phyloP scores from a whole-genome alignment of 2,329 filamentous ascomycete species.

The Talaromyces sp. region DNA sequence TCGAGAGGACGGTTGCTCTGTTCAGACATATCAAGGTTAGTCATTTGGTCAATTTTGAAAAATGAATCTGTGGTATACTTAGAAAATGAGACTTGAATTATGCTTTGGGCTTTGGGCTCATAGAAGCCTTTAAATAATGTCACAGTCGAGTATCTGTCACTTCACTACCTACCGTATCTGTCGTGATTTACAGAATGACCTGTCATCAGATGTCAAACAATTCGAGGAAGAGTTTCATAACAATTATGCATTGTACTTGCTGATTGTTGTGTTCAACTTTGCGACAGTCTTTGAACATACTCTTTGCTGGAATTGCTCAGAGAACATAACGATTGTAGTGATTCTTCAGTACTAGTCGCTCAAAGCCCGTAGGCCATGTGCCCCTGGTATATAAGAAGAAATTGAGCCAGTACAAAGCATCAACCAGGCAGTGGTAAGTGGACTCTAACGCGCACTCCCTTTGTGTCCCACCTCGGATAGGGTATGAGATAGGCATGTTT shows the following conservation, averaged over 20 bases:
- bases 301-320: background rate
- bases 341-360: background rate
- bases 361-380: background rate
- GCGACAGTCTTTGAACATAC: background rate
- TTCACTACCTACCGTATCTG: too few relatives aligned
- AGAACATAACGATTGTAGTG: background rate
- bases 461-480: constrained; percentile 10
- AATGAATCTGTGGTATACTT: background rate
- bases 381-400: background rate
- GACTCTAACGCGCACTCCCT: constrained; percentile 6
- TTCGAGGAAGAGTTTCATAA: background rate
- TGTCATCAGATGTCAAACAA: background rate
- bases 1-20: background rate
- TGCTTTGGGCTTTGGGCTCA: background rate
- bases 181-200: background rate
- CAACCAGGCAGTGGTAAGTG: background rate
- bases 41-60: too few relatives aligned
- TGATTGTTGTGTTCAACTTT: background rate
- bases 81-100: background rate
- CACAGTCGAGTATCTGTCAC: background rate
- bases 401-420: background rate
- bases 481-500: constrained; percentile 14
- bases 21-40: background rate
- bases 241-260: background rate
- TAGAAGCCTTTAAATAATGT: background rate